These are phyloP conservation scores for Buxus sempervirens DNA, from an alignment of 164 flowering plant species.

Conservation along the genomic window DNA sequence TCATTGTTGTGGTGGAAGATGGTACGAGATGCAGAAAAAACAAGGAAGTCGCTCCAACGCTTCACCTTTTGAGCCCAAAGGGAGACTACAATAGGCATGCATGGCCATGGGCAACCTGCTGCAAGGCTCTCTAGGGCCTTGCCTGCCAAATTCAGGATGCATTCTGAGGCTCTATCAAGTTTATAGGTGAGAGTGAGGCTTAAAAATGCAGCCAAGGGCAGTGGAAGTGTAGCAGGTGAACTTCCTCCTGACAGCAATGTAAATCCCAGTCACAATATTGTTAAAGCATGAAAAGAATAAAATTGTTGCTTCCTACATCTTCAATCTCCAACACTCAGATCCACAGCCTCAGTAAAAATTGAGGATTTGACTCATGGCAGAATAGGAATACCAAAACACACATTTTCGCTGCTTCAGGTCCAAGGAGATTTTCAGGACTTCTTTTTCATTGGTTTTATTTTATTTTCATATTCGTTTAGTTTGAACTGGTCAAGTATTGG, in stretches of 20 bases:
- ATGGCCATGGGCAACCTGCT: conserved; percentile 99
- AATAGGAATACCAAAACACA: too few relatives aligned
- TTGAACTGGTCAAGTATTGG: too few relatives aligned
- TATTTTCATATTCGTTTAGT: too few relatives aligned
- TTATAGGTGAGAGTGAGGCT: conserved; percentile 97
- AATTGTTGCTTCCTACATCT: not conserved
- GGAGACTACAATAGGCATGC: conserved; percentile 98
- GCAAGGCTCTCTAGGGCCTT: conserved; percentile 90
- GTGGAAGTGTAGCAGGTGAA: conserved; percentile 81
- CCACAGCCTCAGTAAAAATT: too few relatives aligned
- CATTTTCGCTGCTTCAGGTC: too few relatives aligned
- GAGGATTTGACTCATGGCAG: too few relatives aligned
- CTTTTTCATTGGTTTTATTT: too few relatives aligned
- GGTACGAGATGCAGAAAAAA: conserved; percentile 96
- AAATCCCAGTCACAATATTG: not conserved
- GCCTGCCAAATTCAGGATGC: conserved; percentile 87
- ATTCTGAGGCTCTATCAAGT: conserved; percentile 80
- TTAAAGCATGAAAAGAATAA: not conserved
- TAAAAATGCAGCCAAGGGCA: conserved; percentile 94
- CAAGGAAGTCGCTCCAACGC: conserved; percentile 94
- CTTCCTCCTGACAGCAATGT: conserved; percentile 55
- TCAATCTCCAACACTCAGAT: not conserved
- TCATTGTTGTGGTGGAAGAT: conserved; percentile 84
- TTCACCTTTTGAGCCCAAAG: conserved; percentile 95
- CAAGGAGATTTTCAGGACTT: too few relatives aligned